Evolutionary conservation across 805 yeast species (phyloP).

Genomic region (Zygosaccharomyces rouxii): DNA sequence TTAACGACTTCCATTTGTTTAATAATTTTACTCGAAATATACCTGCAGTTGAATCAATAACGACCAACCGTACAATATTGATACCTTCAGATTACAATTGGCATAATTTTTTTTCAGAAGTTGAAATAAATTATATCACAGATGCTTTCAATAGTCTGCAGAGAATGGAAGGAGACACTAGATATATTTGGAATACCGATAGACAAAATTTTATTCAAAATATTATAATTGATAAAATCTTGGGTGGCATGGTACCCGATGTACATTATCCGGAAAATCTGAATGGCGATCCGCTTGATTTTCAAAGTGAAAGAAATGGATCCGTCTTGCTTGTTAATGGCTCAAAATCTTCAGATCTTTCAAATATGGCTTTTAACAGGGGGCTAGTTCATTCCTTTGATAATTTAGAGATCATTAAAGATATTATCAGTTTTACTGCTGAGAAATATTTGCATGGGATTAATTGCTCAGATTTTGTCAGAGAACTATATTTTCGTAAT

Average conservation of each 20-base stretch:
- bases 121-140: slow-evolving; percentile 45
- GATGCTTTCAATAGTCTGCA: slow-evolving; percentile 16
- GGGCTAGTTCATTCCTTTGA: slow-evolving; percentile 50
- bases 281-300: slow-evolving; percentile 20
- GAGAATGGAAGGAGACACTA: slow-evolving; percentile 10
- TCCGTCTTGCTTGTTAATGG: slow-evolving; percentile 36
- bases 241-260: slow-evolving; percentile 41
- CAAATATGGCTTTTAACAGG: slow-evolving; percentile 44
- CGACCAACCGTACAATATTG: slow-evolving; percentile 41
- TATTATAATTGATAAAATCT: slow-evolving; percentile 39
- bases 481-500: slow-evolving; percentile 62
- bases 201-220: slow-evolving; percentile 23
- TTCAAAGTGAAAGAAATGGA: slow-evolving; percentile 34
- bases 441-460: slow-evolving; percentile 57
- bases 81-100: slow-evolving; percentile 44
- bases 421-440: slow-evolving; percentile 42
- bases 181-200: slow-evolving; percentile 21
- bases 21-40: slow-evolving; percentile 7
- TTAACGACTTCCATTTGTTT: slow-evolving; percentile 7
- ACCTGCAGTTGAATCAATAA: slow-evolving; percentile 6
- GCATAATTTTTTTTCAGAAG: slow-evolving; percentile 32
- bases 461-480: slow-evolving; percentile 58
- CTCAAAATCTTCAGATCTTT: slow-evolving; percentile 29
- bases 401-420: slow-evolving; percentile 26
- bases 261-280: slow-evolving; percentile 21